A percentile compares a stretch with the other conserved stretches of the same genome.
Conservation (phyloP, 352 stramenopile genomes). For the Globisporangium polare region DNA sequence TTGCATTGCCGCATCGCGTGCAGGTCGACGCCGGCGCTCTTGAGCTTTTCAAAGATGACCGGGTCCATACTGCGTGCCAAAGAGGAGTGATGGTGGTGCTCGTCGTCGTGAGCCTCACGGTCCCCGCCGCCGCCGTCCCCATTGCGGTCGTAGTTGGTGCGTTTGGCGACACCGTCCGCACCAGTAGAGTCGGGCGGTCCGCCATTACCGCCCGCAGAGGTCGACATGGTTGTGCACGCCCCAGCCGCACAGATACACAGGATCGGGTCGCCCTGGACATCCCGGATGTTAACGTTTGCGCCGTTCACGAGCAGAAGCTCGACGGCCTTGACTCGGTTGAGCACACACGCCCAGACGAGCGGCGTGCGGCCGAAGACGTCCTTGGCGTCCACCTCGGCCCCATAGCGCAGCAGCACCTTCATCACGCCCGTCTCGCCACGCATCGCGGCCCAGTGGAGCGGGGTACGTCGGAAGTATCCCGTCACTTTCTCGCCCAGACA, state of each 20-base stretch:
- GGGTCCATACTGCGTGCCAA: constrained; percentile 39
- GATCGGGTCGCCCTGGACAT: constrained; percentile 60
- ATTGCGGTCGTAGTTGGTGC: constrained; percentile 17
- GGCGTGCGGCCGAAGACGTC: constrained; percentile 72
- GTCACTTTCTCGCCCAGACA: constrained; percentile 66
- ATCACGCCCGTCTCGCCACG: constrained; percentile 56
- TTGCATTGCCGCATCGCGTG: constrained; percentile 50
- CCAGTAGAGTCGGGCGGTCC: background rate
- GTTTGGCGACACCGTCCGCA: background rate
- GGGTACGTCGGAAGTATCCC: constrained; percentile 62
- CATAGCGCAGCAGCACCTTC: constrained; percentile 58
- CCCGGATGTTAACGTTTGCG: constrained; percentile 54
- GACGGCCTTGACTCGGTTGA: constrained; percentile 61
- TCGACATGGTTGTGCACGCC: constrained; percentile 24
- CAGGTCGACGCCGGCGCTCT: constrained; percentile 49
- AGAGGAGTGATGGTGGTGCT: constrained; percentile 19
- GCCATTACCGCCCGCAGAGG: background rate
- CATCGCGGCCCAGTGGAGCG: constrained; percentile 80
- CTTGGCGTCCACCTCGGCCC: constrained; percentile 45
- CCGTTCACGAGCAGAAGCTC: constrained; percentile 51
- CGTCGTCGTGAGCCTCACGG: constrained; percentile 19
- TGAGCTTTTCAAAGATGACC: constrained; percentile 48
- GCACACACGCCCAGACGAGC: constrained; percentile 64
- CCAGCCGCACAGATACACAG: constrained; percentile 63
- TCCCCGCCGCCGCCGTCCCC: constrained; percentile 24